Evolutionary conservation across 2,329 filamentous ascomycete species (phyloP).

Genomic region (Talaromyces sp.): DNA sequence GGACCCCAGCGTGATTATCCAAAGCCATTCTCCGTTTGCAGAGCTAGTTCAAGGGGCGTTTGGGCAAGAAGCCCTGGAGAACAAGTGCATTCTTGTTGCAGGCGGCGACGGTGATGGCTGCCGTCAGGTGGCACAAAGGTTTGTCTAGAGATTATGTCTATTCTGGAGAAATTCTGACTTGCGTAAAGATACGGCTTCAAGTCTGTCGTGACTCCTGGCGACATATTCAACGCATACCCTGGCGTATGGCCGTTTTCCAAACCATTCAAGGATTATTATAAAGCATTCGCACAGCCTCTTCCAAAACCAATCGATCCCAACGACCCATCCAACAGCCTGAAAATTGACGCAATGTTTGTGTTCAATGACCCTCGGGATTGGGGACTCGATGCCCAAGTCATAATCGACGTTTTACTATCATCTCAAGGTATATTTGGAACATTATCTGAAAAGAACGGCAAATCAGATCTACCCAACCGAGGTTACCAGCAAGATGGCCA

Average conservation of each 20-base stretch:
- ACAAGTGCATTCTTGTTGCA: constrained; percentile 68
- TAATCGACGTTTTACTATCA: constrained; percentile 78
- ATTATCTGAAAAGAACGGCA: constrained; percentile 65
- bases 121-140: constrained; percentile 66
- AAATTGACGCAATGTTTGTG: constrained; percentile 85
- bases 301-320: constrained; percentile 30
- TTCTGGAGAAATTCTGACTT: neutral
- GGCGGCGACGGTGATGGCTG: constrained; percentile 65
- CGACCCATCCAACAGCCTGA: constrained; percentile 52
- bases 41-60: constrained; percentile 59
- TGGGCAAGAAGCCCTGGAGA: constrained; percentile 46
- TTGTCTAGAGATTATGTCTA: constrained; percentile 11
- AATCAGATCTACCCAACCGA: constrained; percentile 57
- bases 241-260: constrained; percentile 78
- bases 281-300: constrained; percentile 35
- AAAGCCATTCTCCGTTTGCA: constrained; percentile 86
- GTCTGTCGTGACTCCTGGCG: constrained; percentile 77
- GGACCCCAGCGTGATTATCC: constrained; percentile 67
- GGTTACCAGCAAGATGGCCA: constrained; percentile 82
- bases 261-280: constrained; percentile 59
- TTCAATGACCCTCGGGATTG: constrained; percentile 97
- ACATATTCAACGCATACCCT: constrained; percentile 70
- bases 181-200: constrained; percentile 63
- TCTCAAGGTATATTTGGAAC: constrained; percentile 75
- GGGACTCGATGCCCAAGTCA: constrained; percentile 81